A percentile compares a stretch with the other conserved stretches of the same genome.
Evolutionary conservation across 768 basidiomycete species (phyloP).

Genomic region (Dioszegia hungarica): DNA sequence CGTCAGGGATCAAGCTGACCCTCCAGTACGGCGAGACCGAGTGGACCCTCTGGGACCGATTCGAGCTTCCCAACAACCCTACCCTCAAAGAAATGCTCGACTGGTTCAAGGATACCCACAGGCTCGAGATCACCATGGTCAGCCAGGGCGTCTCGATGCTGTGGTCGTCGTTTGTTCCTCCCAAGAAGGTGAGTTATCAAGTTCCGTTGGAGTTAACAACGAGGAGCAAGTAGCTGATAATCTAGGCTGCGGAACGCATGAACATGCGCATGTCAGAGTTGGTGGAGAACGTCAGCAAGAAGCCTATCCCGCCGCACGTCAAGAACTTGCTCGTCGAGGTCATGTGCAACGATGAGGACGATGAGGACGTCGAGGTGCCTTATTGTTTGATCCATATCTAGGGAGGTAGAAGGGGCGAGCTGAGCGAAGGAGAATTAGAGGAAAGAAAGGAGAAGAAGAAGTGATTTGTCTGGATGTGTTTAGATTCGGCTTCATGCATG

Average conservation of each 20-base stretch:
- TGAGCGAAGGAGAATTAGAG: not conserved
- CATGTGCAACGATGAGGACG: conserved; percentile 86
- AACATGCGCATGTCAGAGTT: conserved; percentile 85
- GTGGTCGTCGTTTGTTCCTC: conserved; percentile 88
- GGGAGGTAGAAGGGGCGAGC: not conserved
- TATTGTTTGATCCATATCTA: conserved; percentile 22
- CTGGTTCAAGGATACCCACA: conserved; percentile 79
- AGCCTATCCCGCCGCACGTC: conserved; percentile 74
- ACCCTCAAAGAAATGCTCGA: conserved; percentile 76
- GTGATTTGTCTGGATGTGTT: too few species aligned
- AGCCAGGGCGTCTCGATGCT: conserved; percentile 97
- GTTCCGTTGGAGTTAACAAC: not conserved
- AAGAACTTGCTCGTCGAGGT: conserved; percentile 87
- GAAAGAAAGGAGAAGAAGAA: not conserved
- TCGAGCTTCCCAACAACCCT: conserved; percentile 84
- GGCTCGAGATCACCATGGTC: conserved; percentile 88
- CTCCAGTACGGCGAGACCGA: conserved; percentile 68
- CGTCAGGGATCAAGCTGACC: conserved; percentile 5
- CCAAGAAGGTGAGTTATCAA: conserved; percentile 70
- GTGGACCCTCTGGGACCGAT: conserved; percentile 98
- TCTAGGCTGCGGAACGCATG: conserved; percentile 77
- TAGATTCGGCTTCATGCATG: too few species aligned
- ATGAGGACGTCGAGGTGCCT: conserved; percentile 82
- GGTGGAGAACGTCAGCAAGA: conserved; percentile 91
- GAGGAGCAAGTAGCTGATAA: not conserved